Evolutionary conservation across 805 yeast genomes (phyloP).

Genomic region (Ogataea corticis): DNA sequence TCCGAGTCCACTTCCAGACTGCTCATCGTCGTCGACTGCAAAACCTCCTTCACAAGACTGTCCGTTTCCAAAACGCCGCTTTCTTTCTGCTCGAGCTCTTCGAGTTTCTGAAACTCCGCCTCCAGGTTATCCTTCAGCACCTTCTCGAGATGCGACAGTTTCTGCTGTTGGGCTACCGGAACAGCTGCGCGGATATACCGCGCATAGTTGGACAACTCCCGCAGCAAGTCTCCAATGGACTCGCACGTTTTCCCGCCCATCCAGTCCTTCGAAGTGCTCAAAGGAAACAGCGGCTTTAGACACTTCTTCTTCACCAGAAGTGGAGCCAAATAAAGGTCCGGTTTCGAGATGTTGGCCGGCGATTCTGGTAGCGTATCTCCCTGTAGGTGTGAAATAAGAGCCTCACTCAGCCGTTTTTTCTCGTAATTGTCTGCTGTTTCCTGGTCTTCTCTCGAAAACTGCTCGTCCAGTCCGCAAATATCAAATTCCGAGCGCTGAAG

Average conservation of each 20-base stretch:
- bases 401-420: constrained; percentile 6
- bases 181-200: constrained; percentile 15
- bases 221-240: constrained; percentile 19
- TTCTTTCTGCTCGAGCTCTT: neutral
- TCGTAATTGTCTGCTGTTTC: neutral
- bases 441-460: constrained; percentile 1
- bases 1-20: constrained; percentile 21
- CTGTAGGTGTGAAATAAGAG: constrained; percentile 6
- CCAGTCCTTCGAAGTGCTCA: constrained; percentile 2
- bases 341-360: constrained; percentile 8
- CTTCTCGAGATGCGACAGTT: constrained; percentile 22
- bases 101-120: constrained; percentile 16
- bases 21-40: constrained; percentile 30
- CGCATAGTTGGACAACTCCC: constrained; percentile 13
- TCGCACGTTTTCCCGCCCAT: constrained; percentile 7
- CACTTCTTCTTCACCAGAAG: constrained; percentile 13
- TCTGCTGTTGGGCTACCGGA: constrained; percentile 13
- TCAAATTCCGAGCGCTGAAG: constrained; percentile 8
- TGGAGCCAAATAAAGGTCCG: constrained; percentile 12
- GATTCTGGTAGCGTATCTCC: constrained; percentile 11
- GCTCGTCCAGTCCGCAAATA: constrained; percentile 9
- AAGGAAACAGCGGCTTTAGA: constrained; percentile 16
- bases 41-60: constrained; percentile 26
- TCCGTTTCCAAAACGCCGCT: constrained; percentile 12
- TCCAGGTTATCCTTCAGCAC: constrained; percentile 20